Conservation (phyloP, 169 alveolate genomes). For the Plasmodium falciparum region DNA sequence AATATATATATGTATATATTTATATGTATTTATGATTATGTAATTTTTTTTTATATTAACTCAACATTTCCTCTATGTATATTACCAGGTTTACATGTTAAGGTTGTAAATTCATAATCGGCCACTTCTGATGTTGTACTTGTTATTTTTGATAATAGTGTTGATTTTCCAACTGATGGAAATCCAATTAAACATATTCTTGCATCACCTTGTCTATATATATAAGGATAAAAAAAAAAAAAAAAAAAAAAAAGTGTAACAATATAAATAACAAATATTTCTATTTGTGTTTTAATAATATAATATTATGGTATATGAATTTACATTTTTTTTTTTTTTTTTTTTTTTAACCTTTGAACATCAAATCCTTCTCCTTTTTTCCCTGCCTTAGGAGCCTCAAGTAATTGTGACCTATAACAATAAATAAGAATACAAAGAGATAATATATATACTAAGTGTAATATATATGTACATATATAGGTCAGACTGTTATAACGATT, state of each 20-base stretch:
- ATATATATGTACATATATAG: no score
- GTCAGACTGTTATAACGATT: no score
- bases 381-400: slow-evolving; percentile 67
- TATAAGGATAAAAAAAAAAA: not conserved
- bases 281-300: no score
- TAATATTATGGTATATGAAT: not conserved
- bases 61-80: not conserved
- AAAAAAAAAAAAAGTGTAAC: no score
- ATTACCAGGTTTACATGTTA: slow-evolving; percentile 99
- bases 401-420: slow-evolving; percentile 53
- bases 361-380: slow-evolving; percentile 76
- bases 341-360: slow-evolving; percentile 66
- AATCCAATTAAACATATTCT: slow-evolving; percentile 99
- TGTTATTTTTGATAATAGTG: slow-evolving; percentile 96
- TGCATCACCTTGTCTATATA: slow-evolving; percentile 96
- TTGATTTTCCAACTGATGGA: slow-evolving; percentile 99
- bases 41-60: not conserved
- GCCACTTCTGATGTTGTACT: slow-evolving; percentile 98
- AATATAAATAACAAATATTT: no score
- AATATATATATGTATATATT: not conserved
- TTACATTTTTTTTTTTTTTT: not conserved
- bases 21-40: not conserved
- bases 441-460: not conserved
- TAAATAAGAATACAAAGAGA: not conserved
- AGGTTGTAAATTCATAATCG: slow-evolving; percentile 99